Evolutionary conservation across 192 early-diverging fungal species (phyloP).

Genomic region (Rhizophagus sp.): DNA sequence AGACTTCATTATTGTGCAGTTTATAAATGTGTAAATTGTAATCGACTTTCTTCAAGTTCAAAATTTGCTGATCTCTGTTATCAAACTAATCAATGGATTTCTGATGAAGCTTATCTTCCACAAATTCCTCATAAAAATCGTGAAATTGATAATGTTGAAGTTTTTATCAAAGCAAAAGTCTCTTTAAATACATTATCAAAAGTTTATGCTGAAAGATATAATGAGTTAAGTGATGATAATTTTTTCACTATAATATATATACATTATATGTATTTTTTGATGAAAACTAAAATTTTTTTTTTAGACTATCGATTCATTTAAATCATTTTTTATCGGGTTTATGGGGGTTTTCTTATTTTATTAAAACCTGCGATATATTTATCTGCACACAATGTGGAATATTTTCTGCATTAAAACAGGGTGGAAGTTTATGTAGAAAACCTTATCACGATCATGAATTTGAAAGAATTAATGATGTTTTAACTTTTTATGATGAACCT

Average conservation of each 20-base stretch:
- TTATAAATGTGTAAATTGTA: constrained; percentile 14
- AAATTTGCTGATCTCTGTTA: neutral
- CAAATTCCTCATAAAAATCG: constrained; percentile 5
- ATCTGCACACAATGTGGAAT: neutral
- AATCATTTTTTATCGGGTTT: neutral
- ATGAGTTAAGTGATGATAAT: neutral
- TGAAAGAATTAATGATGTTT: constrained; percentile 2
- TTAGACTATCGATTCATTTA: constrained; percentile 6
- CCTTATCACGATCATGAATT: constrained; percentile 2
- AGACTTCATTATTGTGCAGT: neutral
- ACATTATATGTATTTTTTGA: no score
- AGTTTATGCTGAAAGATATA: neutral
- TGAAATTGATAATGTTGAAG: constrained; percentile 11
- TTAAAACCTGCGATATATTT: constrained; percentile 8
- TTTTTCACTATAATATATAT: neutral
- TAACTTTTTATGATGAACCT: constrained; percentile 4
- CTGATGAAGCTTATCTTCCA: neutral
- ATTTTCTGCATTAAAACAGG: neutral
- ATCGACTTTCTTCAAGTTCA: neutral
- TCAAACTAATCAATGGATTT: constrained; percentile 9
- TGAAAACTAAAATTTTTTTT: neutral
- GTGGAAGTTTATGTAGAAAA: constrained; percentile 8
- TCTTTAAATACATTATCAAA: neutral
- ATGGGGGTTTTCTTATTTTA: constrained; percentile 11
- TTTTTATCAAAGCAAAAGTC: constrained; percentile 8